These are phyloP conservation scores for Perkinsus chesapeaki DNA, from an alignment of 169 alveolate genomes.

Conservation along the genomic window DNA sequence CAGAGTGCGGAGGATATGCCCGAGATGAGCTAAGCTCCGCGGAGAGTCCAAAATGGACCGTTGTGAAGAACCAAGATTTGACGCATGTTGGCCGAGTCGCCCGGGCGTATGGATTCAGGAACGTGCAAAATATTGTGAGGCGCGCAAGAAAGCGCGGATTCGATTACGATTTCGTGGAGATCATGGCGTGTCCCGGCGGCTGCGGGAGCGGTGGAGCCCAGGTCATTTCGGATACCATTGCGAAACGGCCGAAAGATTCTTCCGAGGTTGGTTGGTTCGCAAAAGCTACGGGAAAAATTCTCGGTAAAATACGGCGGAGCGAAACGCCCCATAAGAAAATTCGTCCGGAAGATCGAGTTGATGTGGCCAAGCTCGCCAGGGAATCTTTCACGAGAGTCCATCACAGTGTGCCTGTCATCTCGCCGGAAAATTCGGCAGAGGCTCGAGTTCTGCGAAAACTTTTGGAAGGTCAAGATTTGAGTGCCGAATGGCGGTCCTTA, in stretches of 20 bases:
- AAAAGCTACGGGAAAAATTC: neutral
- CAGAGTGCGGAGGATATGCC: neutral
- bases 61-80: neutral
- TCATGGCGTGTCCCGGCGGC: neutral
- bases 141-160: neutral
- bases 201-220: neutral
- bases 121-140: neutral
- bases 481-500: neutral
- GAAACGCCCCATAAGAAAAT: neutral
- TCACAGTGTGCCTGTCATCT: neutral
- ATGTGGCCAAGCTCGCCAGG: neutral
- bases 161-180: neutral
- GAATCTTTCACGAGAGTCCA: neutral
- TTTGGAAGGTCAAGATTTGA: neutral
- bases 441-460: neutral
- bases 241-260: neutral
- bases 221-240: neutral
- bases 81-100: neutral
- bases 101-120: neutral
- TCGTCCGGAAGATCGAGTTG: neutral
- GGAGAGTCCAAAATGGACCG: neutral
- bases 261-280: neutral
- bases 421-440: neutral
- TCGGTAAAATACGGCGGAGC: neutral
- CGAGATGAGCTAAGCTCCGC: neutral